phyloP scores from a whole-genome alignment of 108 stramenopile species.

The Skeletonema menzelii region DNA sequence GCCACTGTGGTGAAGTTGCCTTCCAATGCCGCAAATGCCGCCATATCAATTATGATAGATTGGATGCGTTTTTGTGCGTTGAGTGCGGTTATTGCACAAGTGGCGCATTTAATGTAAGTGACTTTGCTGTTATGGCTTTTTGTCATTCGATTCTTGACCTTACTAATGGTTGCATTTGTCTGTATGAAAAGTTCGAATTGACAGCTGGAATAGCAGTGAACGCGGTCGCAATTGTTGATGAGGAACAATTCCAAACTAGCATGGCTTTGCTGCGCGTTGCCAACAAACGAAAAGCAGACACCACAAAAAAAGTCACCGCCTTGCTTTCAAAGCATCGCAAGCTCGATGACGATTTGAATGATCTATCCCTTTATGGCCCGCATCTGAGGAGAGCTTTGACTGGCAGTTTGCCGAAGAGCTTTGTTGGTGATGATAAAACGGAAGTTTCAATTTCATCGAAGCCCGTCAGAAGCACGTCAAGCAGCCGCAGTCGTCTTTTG shows the following conservation, averaged over 20 bases:
- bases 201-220: slow-evolving; percentile 75
- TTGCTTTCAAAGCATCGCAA: slow-evolving; percentile 17
- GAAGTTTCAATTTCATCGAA: slow-evolving; percentile 10
- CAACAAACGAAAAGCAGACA: slow-evolving; percentile 36
- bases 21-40: slow-evolving; percentile 95
- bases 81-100: slow-evolving; percentile 96
- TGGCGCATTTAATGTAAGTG: slow-evolving; percentile 62
- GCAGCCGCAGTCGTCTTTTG: slow-evolving; percentile 17
- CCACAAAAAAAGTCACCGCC: slow-evolving; percentile 39
- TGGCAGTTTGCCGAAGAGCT: slow-evolving; percentile 51
- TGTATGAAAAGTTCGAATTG: slow-evolving; percentile 34
- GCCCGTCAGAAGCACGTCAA: slow-evolving; percentile 43
- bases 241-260: slow-evolving; percentile 51
- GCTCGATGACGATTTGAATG: slow-evolving; percentile 16
- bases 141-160: neutral
- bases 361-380: slow-evolving; percentile 37
- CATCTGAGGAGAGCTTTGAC: slow-evolving; percentile 61
- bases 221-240: slow-evolving; percentile 72
- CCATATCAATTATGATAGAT: slow-evolving; percentile 93
- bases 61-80: slow-evolving; percentile 95
- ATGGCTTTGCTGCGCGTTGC: slow-evolving; percentile 46
- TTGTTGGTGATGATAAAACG: slow-evolving; percentile 24
- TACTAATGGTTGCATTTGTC: neutral
- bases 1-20: slow-evolving; percentile 93
- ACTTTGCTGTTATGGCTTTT: neutral